Conservation (phyloP, 495 filamentous ascomycete species). For the Talaromyces borbonicus region DNA sequence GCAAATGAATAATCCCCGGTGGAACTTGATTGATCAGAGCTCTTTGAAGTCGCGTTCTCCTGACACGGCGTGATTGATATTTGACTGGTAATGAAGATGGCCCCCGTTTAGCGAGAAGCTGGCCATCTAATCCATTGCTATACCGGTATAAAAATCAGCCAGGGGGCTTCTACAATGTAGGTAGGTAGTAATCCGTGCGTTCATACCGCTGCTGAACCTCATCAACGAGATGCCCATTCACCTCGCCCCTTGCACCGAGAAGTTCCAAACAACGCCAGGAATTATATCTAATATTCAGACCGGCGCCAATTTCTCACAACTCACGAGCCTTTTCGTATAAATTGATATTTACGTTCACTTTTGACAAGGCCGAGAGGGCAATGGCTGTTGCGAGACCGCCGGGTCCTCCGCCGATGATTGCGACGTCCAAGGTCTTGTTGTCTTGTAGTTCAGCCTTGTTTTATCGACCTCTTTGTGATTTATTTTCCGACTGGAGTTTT, state of each 20-base stretch:
- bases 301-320: constrained; percentile 39
- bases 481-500: background rate
- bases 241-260: constrained; percentile 29
- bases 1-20: constrained; percentile 24
- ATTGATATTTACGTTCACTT: constrained; percentile 23
- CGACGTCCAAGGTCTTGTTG: constrained; percentile 11
- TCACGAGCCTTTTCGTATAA: constrained; percentile 41
- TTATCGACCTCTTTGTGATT: background rate
- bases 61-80: constrained; percentile 15
- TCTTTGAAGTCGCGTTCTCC: constrained; percentile 30
- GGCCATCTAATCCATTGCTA: background rate
- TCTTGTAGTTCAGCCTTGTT: background rate
- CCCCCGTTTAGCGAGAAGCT: background rate
- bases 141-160: background rate
- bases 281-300: constrained; percentile 27
- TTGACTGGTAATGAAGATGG: background rate
- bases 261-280: constrained; percentile 38
- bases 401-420: constrained; percentile 38
- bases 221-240: constrained; percentile 9
- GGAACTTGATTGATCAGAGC: constrained; percentile 28
- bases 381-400: constrained; percentile 41
- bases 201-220: constrained; percentile 6
- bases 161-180: background rate
- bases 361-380: constrained; percentile 34
- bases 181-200: background rate